These are phyloP conservation scores for Solioccasus polychromus DNA, from an alignment of 768 basidiomycete species.

Conservation along the genomic window DNA sequence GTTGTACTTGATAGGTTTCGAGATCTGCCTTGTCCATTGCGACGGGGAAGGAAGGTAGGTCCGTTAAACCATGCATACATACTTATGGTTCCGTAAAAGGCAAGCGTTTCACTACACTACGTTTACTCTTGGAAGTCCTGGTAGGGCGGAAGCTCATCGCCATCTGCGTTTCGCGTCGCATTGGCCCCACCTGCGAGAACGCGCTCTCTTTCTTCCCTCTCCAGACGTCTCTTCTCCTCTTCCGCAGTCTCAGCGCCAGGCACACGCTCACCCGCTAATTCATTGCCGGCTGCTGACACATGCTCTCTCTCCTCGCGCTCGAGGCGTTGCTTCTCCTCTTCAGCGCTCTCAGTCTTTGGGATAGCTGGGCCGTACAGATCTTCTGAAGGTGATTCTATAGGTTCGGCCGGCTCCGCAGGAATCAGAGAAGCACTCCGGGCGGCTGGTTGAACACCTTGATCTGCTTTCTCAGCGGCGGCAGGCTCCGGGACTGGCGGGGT, in stretches of 20 bases:
- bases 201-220: constrained; percentile 66
- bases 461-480: constrained; percentile 6
- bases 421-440: constrained; percentile 25
- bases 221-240: constrained; percentile 62
- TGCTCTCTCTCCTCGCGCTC: constrained; percentile 52
- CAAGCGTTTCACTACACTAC: background rate
- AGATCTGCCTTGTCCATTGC: constrained; percentile 64
- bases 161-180: constrained; percentile 20
- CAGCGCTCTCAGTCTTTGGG: constrained; percentile 47
- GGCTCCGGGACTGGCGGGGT: constrained; percentile 40
- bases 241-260: constrained; percentile 47
- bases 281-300: constrained; percentile 29
- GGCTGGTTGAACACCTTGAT: constrained; percentile 9
- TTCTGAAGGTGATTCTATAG: constrained; percentile 18
- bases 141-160: constrained; percentile 44
- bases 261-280: constrained; percentile 1
- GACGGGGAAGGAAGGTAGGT: too few relatives aligned
- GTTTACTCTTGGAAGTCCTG: constrained; percentile 32
- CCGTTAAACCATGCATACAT: background rate
- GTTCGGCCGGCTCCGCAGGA: constrained; percentile 26
- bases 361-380: constrained; percentile 30
- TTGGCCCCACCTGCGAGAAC: constrained; percentile 30
- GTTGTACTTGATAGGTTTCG: constrained; percentile 87
- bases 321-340: constrained; percentile 67
- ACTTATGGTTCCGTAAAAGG: constrained; percentile 20